A percentile compares a stretch with the other conserved stretches of the same genome.
phyloP scores from a whole-genome alignment of 2,329 filamentous ascomycete species.

The Exophiala sideris region DNA sequence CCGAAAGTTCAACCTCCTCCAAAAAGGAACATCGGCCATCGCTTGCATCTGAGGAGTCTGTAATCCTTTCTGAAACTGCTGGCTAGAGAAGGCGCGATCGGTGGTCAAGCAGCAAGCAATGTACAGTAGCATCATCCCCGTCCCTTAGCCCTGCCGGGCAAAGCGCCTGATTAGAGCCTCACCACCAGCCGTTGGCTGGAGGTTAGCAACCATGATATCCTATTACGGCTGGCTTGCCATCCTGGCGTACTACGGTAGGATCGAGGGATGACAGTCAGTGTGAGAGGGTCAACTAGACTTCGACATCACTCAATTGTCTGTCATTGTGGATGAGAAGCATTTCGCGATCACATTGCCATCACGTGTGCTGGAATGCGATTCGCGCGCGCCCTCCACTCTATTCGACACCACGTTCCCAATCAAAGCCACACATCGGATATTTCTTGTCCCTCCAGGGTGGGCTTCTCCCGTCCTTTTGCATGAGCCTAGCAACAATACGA shows the following conservation, averaged over 20 bases:
- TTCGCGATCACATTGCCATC: not conserved
- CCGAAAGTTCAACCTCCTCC: not conserved
- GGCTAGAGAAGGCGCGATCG: too few species aligned
- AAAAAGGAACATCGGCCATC: slow-evolving; percentile 1
- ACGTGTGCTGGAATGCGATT: slow-evolving; percentile 12
- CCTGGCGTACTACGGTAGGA: not conserved
- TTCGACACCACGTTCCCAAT: not conserved
- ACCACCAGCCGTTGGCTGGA: too few species aligned
- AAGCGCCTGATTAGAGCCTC: too few species aligned
- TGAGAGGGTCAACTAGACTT: not conserved
- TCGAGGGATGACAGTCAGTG: slow-evolving; percentile 3
- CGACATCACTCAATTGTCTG: slow-evolving; percentile 1
- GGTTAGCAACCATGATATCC: too few species aligned
- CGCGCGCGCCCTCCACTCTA: not conserved
- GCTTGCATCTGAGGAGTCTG: not conserved
- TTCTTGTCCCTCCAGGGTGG: not conserved
- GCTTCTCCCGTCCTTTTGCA: not conserved
- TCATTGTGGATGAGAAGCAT: slow-evolving; percentile 3
- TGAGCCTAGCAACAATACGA: not conserved
- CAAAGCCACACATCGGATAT: too few species aligned
- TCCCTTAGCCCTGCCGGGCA: too few species aligned
- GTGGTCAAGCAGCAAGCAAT: too few species aligned
- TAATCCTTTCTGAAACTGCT: slow-evolving; percentile 12
- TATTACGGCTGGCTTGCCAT: too few species aligned
- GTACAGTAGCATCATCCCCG: too few species aligned